phyloP scores from a whole-genome alignment of 495 filamentous ascomycete genomes.

The Saxophila tyrrhenica region DNA sequence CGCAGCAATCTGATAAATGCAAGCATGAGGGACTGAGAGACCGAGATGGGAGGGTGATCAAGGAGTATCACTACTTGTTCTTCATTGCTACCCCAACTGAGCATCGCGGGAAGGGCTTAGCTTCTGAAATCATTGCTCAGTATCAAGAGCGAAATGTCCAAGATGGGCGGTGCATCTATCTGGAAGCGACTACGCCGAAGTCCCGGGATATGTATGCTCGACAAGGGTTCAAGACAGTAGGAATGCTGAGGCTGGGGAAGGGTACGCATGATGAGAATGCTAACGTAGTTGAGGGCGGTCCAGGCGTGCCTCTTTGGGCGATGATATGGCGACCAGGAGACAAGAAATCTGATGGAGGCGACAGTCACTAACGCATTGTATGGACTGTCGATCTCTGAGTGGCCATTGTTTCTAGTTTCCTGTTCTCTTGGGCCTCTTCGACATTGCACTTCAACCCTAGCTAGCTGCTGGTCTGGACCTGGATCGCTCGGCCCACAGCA shows the following conservation, averaged over 20 bases:
- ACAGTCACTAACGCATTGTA: too few relatives aligned
- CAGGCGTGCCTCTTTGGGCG: neutral
- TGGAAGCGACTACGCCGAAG: slow-evolving; percentile 14
- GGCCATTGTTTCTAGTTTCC: too few relatives aligned
- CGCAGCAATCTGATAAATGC: neutral
- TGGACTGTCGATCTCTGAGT: too few relatives aligned
- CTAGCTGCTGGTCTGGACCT: slow-evolving; percentile 4
- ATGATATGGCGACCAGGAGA: slow-evolving; percentile 10
- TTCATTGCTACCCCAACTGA: slow-evolving; percentile 6
- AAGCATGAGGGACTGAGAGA: slow-evolving; percentile 2
- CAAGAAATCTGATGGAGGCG: neutral
- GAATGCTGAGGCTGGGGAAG: neutral
- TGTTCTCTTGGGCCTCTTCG: too few relatives aligned
- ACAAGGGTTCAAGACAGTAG: slow-evolving; percentile 4
- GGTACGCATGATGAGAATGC: slow-evolving; percentile 1
- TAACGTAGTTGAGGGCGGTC: neutral
- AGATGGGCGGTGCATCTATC: slow-evolving; percentile 12
- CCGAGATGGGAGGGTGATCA: neutral
- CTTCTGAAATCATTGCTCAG: neutral
- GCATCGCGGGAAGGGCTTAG: slow-evolving; percentile 12
- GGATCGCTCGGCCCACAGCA: slow-evolving; percentile 6
- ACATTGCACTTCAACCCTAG: too few relatives aligned
- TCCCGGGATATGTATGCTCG: slow-evolving; percentile 2
- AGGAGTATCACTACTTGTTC: slow-evolving; percentile 13
- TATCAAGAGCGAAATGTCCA: slow-evolving; percentile 1